Evolutionary conservation across 2,329 filamentous ascomycete species (phyloP).

Genomic region (Botrytis porri): DNA sequence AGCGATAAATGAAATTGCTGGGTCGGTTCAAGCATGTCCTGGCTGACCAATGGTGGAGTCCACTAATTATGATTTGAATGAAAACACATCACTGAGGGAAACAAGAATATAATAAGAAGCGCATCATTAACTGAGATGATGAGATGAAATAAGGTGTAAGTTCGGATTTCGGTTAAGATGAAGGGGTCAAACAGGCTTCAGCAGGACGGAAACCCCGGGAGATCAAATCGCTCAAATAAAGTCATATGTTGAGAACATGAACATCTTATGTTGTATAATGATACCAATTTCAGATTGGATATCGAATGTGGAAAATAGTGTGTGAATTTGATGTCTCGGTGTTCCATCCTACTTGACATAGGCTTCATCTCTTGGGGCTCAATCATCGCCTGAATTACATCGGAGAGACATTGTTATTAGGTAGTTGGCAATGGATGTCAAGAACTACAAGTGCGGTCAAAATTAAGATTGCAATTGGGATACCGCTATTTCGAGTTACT

Average conservation of each 20-base stretch:
- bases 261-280: background rate
- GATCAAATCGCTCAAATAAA: background rate
- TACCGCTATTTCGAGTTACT: background rate
- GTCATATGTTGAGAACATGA: background rate
- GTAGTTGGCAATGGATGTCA: background rate
- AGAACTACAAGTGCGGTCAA: background rate
- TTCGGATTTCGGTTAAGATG: conserved; percentile 14
- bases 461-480: background rate
- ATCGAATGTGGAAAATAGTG: background rate
- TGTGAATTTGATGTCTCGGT: background rate
- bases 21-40: background rate
- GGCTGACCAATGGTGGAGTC: background rate
- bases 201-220: background rate
- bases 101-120: background rate
- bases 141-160: background rate
- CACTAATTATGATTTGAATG: background rate
- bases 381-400: background rate
- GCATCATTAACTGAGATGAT: background rate
- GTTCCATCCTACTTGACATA: background rate
- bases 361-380: background rate
- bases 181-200: conserved; percentile 1
- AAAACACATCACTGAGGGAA: background rate
- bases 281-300: background rate
- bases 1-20: background rate
- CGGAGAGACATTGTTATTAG: background rate